phyloP scores from a whole-genome alignment of 1,139 yeast species.

The Lodderomyces parapsilosis region DNA sequence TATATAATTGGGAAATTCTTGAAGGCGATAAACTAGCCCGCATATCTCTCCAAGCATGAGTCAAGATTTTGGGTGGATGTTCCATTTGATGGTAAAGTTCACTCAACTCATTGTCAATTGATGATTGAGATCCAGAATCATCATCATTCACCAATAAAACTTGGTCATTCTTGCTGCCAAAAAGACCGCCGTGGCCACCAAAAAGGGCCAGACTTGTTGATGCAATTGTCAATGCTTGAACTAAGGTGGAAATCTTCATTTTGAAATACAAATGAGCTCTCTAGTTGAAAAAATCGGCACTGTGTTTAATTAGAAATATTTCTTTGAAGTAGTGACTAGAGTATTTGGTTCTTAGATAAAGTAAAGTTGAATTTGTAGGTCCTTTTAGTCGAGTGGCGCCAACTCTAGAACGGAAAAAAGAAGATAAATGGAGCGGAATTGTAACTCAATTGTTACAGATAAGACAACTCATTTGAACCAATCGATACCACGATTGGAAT shows the following conservation, averaged over 20 bases:
- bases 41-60: constrained; percentile 25
- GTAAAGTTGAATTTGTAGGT: neutral
- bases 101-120: neutral
- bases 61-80: constrained; percentile 5
- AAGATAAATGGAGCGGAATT: constrained; percentile 4
- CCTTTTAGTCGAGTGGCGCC: neutral
- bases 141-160: constrained; percentile 9
- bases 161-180: constrained; percentile 10
- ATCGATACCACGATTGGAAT: no score
- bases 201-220: constrained; percentile 8
- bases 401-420: neutral
- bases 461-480: no score
- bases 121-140: neutral
- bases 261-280: neutral
- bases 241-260: constrained; percentile 10
- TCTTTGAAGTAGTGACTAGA: neutral
- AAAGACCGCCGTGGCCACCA: constrained; percentile 1
- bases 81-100: constrained; percentile 10
- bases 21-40: constrained; percentile 17
- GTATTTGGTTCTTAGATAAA: neutral
- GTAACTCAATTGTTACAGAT: neutral
- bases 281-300: neutral
- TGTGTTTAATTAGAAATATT: neutral
- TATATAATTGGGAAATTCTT: constrained; percentile 20
- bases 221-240: constrained; percentile 8